phyloP scores from a whole-genome alignment of 345 rosid genomes.

The Gossypium rotundifolium region DNA sequence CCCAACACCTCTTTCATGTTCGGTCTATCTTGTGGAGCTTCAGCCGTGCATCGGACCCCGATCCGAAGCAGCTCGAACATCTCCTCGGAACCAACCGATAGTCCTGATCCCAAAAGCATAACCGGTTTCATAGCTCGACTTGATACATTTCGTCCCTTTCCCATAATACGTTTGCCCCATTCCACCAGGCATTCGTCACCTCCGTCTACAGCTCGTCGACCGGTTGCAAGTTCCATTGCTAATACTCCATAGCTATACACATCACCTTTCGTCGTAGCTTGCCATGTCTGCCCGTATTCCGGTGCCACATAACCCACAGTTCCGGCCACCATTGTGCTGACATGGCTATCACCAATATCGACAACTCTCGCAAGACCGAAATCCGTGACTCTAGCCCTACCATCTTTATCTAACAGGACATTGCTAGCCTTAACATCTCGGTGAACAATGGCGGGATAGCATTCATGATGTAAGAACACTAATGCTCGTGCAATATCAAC shows the following conservation, averaged over 20 bases:
- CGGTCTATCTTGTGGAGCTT: constrained; percentile 73
- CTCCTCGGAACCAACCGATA: constrained; percentile 56
- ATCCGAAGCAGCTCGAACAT: constrained; percentile 57
- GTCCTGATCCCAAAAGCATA: constrained; percentile 52
- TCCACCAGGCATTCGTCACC: constrained; percentile 90
- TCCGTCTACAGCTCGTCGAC: constrained; percentile 82
- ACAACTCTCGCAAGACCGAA: constrained; percentile 85
- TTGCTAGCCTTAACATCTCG: constrained; percentile 95
- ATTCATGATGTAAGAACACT: constrained; percentile 85
- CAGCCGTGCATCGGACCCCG: constrained; percentile 70
- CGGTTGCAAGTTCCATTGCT: constrained; percentile 83
- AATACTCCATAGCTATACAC: constrained; percentile 88
- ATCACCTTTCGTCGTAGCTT: constrained; percentile 87
- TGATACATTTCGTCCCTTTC: constrained; percentile 22
- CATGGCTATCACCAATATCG: constrained; percentile 69
- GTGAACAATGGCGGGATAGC: constrained; percentile 82
- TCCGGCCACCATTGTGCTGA: constrained; percentile 88
- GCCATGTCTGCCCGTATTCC: constrained; percentile 91
- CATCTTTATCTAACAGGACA: constrained; percentile 61
- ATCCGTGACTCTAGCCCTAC: constrained; percentile 77
- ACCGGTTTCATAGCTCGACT: constrained; percentile 37
- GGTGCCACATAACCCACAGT: constrained; percentile 93
- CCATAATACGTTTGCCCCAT: constrained; percentile 69
- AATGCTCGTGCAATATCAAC: constrained; percentile 67
- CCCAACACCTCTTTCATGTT: constrained; percentile 83